Evolutionary conservation across 768 basidiomycete genomes (phyloP), one percentile per base, ranked within the genome.

Genomic region (Trametes sanguinea): DNA sequence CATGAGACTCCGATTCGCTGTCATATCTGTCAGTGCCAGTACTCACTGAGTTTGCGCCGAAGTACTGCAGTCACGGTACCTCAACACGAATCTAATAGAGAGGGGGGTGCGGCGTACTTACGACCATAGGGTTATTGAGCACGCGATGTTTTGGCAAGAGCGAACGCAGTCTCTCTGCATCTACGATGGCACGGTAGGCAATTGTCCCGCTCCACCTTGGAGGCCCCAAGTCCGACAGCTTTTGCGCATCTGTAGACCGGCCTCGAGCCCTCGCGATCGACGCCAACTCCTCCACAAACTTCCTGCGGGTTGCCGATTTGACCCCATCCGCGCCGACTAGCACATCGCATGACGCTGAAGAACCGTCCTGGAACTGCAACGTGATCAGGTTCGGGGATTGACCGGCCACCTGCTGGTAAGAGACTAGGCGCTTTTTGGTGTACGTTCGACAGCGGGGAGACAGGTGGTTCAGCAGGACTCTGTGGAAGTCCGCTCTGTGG

Each of bases 321-420:
- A 89, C 62, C 4, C 87, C 87, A 64, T 89, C 88, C n/a, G 86
- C 87, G 40, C 87, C 88, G 54, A 89, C 72, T 45, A 91, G 81
- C 10, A 89, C 69, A 69, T 90, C 88, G 68, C 86, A 89, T 27
- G 77, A 75, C 4, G 84, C 77, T 10, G 74, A 78, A 13, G 85
- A 77, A 44, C 85, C 87, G 67, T 90, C 89, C 63, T 82, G 75
- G 69, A 90, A 91, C 22, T 76, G 67, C 60, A 91, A 74, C 32
- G 72, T 77, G 64, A 87, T 78, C 17, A 74, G 72, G 2, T 76
- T 77, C 9, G 32, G 51, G n/a, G 51, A 17, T 17, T 48, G 27
- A 6, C 45, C 13, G 27, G 29, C 7, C 30, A 44, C 6, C 63
- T 86, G 84, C 4, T 65, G 72, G 68, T 86, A 90, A 1, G 83